Conservation (phyloP, 2,329 filamentous ascomycete genomes). For the Fusarium luffae region DNA sequence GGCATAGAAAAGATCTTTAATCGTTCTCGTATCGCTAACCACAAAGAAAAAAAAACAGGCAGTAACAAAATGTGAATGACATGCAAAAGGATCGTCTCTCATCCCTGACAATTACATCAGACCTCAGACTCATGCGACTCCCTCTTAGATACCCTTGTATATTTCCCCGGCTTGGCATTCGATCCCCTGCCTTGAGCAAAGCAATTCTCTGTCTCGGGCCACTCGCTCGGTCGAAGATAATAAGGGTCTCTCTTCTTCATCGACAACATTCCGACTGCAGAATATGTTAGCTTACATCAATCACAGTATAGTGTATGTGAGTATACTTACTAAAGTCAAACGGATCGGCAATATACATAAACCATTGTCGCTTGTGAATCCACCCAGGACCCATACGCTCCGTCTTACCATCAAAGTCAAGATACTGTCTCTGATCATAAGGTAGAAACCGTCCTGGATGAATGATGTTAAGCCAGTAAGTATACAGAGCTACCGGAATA, state of each 20-base stretch:
- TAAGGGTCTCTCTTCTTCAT: slow-evolving; percentile 40
- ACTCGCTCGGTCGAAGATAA: slow-evolving; percentile 37
- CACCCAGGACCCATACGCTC: slow-evolving; percentile 45
- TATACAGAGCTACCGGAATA: slow-evolving; percentile 56
- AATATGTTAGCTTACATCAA: not conserved
- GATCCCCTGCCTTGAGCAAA: slow-evolving; percentile 43
- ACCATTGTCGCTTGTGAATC: slow-evolving; percentile 41
- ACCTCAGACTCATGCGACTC: slow-evolving; percentile 8
- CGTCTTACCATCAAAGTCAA: slow-evolving; percentile 54
- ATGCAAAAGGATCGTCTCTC: not conserved
- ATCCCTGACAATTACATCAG: slow-evolving; percentile 20
- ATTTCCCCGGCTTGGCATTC: slow-evolving; percentile 24
- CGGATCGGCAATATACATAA: slow-evolving; percentile 31
- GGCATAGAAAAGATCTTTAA: not conserved
- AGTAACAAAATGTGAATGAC: not conserved
- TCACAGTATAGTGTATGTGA: not conserved
- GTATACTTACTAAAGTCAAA: slow-evolving; percentile 32
- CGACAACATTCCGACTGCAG: slow-evolving; percentile 36
- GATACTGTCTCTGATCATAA: slow-evolving; percentile 51
- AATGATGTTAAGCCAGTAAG: slow-evolving; percentile 55
- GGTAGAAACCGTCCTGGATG: slow-evolving; percentile 58
- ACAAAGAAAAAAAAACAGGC: not conserved
- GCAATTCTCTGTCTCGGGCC: slow-evolving; percentile 32
- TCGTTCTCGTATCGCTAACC: not conserved
- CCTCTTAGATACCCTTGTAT: slow-evolving; percentile 20